Evolutionary conservation across 2,329 filamentous ascomycete genomes (phyloP), one percentile per base, ranked within the genome.

Genomic region (Magnaporthiopsis rhizophila): DNA sequence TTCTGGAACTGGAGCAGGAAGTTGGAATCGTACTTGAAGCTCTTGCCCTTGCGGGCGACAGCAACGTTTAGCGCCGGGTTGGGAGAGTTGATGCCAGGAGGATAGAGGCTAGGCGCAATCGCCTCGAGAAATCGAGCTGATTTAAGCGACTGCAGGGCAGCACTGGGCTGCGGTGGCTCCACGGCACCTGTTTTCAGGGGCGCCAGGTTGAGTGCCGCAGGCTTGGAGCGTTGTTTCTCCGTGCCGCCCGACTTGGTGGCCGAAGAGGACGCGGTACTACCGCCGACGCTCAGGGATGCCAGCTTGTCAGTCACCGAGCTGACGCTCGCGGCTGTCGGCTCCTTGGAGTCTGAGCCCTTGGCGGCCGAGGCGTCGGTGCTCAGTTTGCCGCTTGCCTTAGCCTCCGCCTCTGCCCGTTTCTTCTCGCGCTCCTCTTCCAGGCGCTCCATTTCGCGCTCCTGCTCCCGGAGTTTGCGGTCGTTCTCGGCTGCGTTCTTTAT

Each of bases 1-100:
- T 86, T 86, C 79, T 97, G 91, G 83, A 99, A 99, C 74, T 99
- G 95, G 36, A 99, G 83, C 78, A 99, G 81, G 82, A 99, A 99
- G 71, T 89, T 89, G 72, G 93, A 91, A 78, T 98, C 92, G 77
- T 99, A 99, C 76, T 96, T 93, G 81, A 96, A 96, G 58, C 87
- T 89, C 75, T 87, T 89, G 66, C 86, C 87, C 79, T 93, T 94
- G 76, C 89, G 91, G 45, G 86, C 83, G 34, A 91, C 89, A 21
- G 89, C 89, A 57, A 85, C 81, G 76, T 98, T 99, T 68, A 97
- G 80, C 3, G 94, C 91, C 13, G 94, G 92, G 78, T 97, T 98
- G 9, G 95, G 95, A 32, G 93, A 97, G 66, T 84, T 86, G 74
- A 98, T 89, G 64, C 91, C 90, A 4, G 86, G 79, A 21, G 95